Conservation (phyloP, 2,329 filamentous ascomycete species). For the Diplodia mutila region DNA sequence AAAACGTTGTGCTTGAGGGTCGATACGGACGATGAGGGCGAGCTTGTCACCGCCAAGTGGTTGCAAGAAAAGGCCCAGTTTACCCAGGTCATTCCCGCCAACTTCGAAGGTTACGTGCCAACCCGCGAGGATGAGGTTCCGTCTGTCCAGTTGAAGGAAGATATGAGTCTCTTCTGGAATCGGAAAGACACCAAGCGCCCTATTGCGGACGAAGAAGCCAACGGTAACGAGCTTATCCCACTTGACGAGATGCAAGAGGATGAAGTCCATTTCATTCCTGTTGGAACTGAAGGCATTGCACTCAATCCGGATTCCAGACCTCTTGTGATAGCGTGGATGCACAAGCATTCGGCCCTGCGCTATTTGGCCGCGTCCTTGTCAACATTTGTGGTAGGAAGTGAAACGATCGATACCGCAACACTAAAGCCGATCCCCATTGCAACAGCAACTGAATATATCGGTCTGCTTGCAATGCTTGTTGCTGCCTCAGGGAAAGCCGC, state of each 20-base stretch:
- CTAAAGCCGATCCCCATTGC: conserved; percentile 57
- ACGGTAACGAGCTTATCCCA: conserved; percentile 31
- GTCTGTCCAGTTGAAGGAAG: conserved; percentile 68
- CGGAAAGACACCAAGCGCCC: conserved; percentile 19
- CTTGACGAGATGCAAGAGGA: conserved; percentile 46
- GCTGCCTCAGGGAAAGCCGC: conserved; percentile 37
- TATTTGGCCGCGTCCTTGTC: conserved; percentile 76
- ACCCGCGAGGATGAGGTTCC: conserved; percentile 84
- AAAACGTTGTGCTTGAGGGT: conserved; percentile 62
- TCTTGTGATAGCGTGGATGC: conserved; percentile 73
- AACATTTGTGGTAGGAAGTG: conserved; percentile 57
- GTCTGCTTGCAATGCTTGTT: conserved; percentile 72
- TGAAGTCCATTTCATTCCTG: conserved; percentile 56
- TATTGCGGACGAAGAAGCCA: conserved; percentile 6
- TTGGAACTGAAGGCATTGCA: conserved; percentile 70
- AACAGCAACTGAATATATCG: conserved; percentile 73
- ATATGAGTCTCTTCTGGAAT: conserved; percentile 66
- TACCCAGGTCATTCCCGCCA: conserved; percentile 73
- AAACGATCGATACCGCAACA: conserved; percentile 52
- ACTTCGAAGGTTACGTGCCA: conserved; percentile 75
- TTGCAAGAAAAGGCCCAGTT: conserved; percentile 73
- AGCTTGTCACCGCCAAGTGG: conserved; percentile 60
- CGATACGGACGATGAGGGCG: conserved; percentile 51
- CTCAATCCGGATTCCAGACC: conserved; percentile 73
- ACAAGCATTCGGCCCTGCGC: conserved; percentile 76